These are phyloP conservation scores for Ananas comosus DNA, from an alignment of 176 grass and related monocot species.

Conservation along the genomic window DNA sequence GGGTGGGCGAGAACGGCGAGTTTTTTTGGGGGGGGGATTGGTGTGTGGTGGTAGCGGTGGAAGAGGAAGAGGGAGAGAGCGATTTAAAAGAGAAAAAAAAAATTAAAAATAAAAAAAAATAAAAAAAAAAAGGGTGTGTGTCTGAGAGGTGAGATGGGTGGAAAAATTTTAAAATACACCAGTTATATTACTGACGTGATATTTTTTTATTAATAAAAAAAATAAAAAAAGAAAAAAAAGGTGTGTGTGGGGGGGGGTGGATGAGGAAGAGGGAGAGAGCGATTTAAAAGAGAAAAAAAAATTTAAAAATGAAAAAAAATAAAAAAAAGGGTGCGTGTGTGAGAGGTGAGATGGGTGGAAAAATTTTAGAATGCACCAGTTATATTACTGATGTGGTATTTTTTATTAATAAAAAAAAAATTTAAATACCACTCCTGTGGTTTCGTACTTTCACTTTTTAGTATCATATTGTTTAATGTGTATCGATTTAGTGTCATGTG, in stretches of 20 bases:
- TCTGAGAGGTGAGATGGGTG: background rate
- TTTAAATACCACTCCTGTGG: too few species aligned
- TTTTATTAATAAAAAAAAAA: too few species aligned
- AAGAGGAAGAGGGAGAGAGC: slow-evolving; percentile 4
- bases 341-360: background rate
- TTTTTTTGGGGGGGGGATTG: too few species aligned
- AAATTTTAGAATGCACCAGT: too few species aligned
- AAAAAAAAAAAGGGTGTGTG: background rate
- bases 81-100: background rate
- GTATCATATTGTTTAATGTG: too few species aligned
- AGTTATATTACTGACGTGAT: too few species aligned
- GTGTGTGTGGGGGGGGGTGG: slow-evolving; percentile 1
- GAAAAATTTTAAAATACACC: too few species aligned
- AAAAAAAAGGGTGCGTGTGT: slow-evolving; percentile 4
- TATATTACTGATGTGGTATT: too few species aligned
- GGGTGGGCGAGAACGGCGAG: background rate
- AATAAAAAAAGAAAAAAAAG: too few species aligned
- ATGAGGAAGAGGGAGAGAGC: slow-evolving; percentile 3
- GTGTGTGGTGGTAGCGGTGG: slow-evolving; percentile 2
- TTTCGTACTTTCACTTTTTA: too few species aligned
- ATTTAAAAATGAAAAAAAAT: background rate
- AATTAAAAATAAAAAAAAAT: background rate
- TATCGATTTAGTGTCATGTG: too few species aligned
- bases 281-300: background rate
- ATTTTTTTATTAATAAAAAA: too few species aligned